phyloP scores from a whole-genome alignment of 306 rosid species.

The Citrullus mucosospermus region DNA sequence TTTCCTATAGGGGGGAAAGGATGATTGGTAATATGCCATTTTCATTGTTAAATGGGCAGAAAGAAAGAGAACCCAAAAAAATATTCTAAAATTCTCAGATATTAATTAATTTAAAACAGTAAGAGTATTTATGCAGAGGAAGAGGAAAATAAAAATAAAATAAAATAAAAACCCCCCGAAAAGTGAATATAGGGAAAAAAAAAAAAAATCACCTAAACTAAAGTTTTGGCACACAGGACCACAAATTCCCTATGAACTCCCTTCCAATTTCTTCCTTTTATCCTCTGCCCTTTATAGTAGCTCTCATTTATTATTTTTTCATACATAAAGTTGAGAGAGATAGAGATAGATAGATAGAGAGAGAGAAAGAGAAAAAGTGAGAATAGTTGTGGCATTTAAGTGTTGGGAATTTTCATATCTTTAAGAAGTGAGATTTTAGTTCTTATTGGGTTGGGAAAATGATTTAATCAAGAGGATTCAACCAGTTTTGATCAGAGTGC shows the following conservation, averaged over 20 bases:
- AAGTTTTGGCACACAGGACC: slow-evolving; percentile 11
- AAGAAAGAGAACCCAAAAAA: slow-evolving; percentile 15
- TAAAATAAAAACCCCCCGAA: not conserved
- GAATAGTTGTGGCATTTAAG: slow-evolving; percentile 16
- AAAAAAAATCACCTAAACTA: not conserved
- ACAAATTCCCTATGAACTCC: slow-evolving; percentile 24
- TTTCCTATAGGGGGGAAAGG: slow-evolving; percentile 96
- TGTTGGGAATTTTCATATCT: not conserved
- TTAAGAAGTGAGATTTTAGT: slow-evolving; percentile 12
- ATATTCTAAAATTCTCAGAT: not conserved
- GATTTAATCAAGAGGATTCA: not conserved
- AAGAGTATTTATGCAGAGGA: not conserved
- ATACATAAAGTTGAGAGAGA: slow-evolving; percentile 3
- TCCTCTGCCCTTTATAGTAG: slow-evolving; percentile 20
- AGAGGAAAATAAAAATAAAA: not conserved
- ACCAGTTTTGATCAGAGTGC: slow-evolving; percentile 44
- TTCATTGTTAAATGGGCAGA: slow-evolving; percentile 77
- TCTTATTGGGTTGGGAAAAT: not conserved
- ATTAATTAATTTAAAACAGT: not conserved
- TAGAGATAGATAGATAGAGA: not conserved
- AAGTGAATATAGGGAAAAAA: not conserved
- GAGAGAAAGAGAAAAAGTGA: slow-evolving; percentile 7
- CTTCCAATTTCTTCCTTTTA: slow-evolving; percentile 21
- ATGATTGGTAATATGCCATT: slow-evolving; percentile 98
- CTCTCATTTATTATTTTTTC: slow-evolving; percentile 6